These are phyloP conservation scores for Plantago coronopus DNA, from an alignment of 305 asterid species.

Conservation along the genomic window DNA sequence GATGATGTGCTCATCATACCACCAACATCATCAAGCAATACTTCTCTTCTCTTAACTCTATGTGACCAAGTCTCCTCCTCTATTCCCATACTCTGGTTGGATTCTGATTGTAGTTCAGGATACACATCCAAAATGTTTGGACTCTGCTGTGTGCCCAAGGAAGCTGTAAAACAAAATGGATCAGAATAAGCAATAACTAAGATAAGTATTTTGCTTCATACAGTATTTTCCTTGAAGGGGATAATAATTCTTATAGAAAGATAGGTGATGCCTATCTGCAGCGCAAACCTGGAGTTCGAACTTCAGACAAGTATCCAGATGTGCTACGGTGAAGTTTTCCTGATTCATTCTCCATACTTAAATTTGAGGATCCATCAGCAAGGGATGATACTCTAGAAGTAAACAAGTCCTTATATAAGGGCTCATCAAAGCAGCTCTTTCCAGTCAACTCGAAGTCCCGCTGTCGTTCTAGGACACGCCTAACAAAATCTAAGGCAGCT, in stretches of 20 bases:
- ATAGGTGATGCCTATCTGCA: background rate
- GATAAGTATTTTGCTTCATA: background rate
- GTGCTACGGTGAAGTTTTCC: conserved; percentile 44
- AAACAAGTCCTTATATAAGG: conserved; percentile 62
- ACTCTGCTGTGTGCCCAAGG: conserved; percentile 58
- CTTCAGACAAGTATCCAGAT: conserved; percentile 49
- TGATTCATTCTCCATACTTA: conserved; percentile 49
- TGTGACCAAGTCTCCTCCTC: conserved; percentile 59
- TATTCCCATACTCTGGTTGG: conserved; percentile 43
- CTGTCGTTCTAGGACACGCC: conserved; percentile 62
- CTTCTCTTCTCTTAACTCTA: conserved; percentile 64
- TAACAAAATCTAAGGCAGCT: conserved; percentile 81
- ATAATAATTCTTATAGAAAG: too few species aligned
- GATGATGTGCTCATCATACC: conserved; percentile 41
- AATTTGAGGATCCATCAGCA: conserved; percentile 42
- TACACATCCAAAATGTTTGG: conserved; percentile 58
- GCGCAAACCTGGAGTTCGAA: conserved; percentile 64
- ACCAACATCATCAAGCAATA: conserved; percentile 70
- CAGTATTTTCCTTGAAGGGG: too few species aligned
- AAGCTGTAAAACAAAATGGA: conserved; percentile 44
- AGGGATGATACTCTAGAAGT: conserved; percentile 59
- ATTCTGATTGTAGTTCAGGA: conserved; percentile 48
- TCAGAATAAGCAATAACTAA: conserved; percentile 6
- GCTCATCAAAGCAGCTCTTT: conserved; percentile 79
- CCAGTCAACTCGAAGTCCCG: conserved; percentile 67